A percentile compares a stretch with the other conserved stretches of the same genome.
These are phyloP conservation scores for Backusella luteola DNA, from an alignment of 192 early-diverging fungal species.

Conservation along the genomic window DNA sequence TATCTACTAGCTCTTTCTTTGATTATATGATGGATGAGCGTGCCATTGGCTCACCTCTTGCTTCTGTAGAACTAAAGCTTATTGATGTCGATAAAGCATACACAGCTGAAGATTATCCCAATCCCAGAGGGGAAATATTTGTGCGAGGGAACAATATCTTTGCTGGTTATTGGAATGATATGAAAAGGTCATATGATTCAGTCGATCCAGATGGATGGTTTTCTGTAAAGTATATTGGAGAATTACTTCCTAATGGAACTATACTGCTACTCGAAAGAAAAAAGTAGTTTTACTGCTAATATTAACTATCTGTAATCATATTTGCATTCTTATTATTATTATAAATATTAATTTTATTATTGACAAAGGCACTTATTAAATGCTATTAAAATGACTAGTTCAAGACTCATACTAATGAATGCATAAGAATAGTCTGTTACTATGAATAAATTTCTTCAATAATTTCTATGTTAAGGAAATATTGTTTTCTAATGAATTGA, in stretches of 20 bases:
- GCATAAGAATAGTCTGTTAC: no score
- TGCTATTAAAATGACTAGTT: neutral
- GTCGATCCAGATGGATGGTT: conserved; percentile 85
- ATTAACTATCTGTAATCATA: neutral
- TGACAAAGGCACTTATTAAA: neutral
- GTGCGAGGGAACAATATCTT: conserved; percentile 76
- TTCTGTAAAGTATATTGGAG: conserved; percentile 77
- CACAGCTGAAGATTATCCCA: conserved; percentile 62
- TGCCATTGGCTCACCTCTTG: conserved; percentile 59
- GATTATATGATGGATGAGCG: conserved; percentile 46
- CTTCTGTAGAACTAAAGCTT: conserved; percentile 73
- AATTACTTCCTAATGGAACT: conserved; percentile 34
- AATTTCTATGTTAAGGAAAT: no score
- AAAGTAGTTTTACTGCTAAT: neutral
- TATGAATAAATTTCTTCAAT: no score
- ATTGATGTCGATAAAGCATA: conserved; percentile 77
- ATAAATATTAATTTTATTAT: neutral
- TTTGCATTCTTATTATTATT: neutral
- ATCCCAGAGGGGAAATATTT: conserved; percentile 86
- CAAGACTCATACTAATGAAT: no score
- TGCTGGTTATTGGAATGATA: conserved; percentile 80
- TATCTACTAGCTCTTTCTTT: conserved; percentile 33
- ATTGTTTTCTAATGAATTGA: no score
- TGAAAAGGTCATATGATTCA: conserved; percentile 66
- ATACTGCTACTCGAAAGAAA: conserved; percentile 23